Percentiles rank a stretch among this genome's conserved stretches.
These are phyloP conservation scores for Flaveria ramosissima DNA, from an alignment of 129 eudicot genomes.

Conservation along the genomic window DNA sequence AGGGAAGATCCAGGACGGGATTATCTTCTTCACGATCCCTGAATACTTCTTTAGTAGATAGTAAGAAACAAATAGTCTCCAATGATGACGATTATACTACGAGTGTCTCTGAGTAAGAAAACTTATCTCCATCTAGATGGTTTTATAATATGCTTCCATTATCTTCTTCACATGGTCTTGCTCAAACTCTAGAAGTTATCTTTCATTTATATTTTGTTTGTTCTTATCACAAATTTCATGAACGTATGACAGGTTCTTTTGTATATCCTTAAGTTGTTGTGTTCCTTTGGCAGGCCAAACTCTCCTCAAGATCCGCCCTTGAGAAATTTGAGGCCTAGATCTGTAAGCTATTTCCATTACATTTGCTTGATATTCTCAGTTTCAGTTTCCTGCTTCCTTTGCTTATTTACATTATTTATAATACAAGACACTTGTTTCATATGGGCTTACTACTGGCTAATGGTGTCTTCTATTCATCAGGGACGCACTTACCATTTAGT, in stretches of 20 bases:
- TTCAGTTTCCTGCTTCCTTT: not conserved
- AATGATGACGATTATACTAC: conserved; percentile 40
- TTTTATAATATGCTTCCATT: not conserved
- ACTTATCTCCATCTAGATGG: not conserved
- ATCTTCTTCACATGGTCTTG: not conserved
- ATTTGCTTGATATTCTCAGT: conserved; percentile 5
- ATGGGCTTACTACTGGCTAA: not conserved
- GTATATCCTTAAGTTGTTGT: conserved; percentile 10
- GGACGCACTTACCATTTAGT: conserved; percentile 45
- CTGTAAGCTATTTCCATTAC: conserved; percentile 42
- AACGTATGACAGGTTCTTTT: not conserved
- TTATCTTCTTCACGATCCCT: conserved; percentile 42
- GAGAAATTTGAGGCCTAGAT: conserved; percentile 46
- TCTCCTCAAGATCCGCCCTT: conserved; percentile 36
- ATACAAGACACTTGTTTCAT: not conserved
- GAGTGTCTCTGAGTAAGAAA: conserved; percentile 44
- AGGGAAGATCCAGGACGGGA: conserved; percentile 31
- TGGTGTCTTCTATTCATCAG: conserved; percentile 15
- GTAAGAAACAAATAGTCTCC: conserved; percentile 28
- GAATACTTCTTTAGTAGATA: conserved; percentile 25
- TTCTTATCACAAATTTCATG: too few species aligned
- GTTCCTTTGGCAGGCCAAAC: conserved; percentile 38
- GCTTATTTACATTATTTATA: not conserved
- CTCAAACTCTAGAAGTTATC: not conserved
- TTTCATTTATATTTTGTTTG: too few species aligned